phyloP scores from a whole-genome alignment of 805 yeast species.

The Candida methanosorbosa region DNA sequence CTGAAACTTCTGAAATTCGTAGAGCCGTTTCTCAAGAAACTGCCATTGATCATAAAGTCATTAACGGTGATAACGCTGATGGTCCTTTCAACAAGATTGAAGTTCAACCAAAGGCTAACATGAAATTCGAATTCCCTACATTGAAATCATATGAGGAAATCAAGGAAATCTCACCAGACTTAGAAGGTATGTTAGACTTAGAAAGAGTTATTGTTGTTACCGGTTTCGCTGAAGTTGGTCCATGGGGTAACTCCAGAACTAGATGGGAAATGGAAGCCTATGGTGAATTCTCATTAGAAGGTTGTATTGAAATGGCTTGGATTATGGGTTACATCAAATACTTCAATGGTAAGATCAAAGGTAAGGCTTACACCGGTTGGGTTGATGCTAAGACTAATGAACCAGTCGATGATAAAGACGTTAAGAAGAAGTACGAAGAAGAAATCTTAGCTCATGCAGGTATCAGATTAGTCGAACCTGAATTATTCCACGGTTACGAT shows the following conservation, averaged over 20 bases:
- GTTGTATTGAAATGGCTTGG: conserved; percentile 99
- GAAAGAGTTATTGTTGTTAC: conserved; percentile 92
- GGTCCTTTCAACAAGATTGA: conserved; percentile 70
- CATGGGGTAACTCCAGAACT: conserved; percentile 99
- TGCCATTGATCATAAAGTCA: conserved; percentile 76
- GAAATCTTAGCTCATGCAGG: conserved; percentile 89
- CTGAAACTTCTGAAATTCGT: conserved; percentile 84
- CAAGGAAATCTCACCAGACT: conserved; percentile 57
- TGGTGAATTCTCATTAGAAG: conserved; percentile 94
- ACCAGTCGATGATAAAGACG: conserved; percentile 92
- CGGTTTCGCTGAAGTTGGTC: conserved; percentile 98
- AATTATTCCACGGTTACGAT: conserved; percentile 86
- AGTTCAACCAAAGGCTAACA: conserved; percentile 91
- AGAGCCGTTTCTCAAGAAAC: conserved; percentile 93
- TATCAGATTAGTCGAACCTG: conserved; percentile 95
- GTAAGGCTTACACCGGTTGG: conserved; percentile 94
- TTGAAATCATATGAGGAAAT: conserved; percentile 71
- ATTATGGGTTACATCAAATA: conserved; percentile 97
- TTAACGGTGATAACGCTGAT: conserved; percentile 84
- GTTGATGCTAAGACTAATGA: conserved; percentile 87
- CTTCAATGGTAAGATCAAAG: conserved; percentile 85
- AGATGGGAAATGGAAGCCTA: conserved; percentile 99
- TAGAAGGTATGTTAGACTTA: conserved; percentile 87
- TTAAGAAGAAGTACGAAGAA: conserved; percentile 86
- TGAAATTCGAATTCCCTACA: conserved; percentile 87